Evolutionary conservation across 1,284 basidiomycete genomes (phyloP).

Genomic region (Leccinum angustisporum): DNA sequence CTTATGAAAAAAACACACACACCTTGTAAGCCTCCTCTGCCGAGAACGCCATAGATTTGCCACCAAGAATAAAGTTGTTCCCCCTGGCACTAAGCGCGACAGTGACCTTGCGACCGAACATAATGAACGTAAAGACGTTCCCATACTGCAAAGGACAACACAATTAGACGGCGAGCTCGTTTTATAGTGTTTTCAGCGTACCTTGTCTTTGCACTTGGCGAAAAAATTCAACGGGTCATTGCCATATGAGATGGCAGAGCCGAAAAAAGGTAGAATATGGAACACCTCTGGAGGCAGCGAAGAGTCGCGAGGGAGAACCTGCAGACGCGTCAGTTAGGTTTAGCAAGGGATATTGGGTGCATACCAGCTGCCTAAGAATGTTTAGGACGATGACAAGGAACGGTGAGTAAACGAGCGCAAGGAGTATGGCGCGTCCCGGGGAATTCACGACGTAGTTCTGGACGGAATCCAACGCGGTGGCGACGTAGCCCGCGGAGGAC

Average conservation of each 20-base stretch:
- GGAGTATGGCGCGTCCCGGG: constrained; percentile 24
- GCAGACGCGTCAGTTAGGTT: constrained; percentile 6
- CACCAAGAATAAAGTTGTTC: constrained; percentile 93
- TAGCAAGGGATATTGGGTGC: constrained; percentile 20
- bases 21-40: constrained; percentile 98
- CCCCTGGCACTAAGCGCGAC: constrained; percentile 92
- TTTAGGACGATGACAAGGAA: constrained; percentile 55
- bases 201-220: constrained; percentile 80
- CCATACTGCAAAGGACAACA: constrained; percentile 48
- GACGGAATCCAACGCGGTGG: constrained; percentile 16
- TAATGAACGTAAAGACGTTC: constrained; percentile 90
- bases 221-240: constrained; percentile 81
- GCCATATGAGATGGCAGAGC: constrained; percentile 75
- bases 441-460: constrained; percentile 25
- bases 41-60: constrained; percentile 88
- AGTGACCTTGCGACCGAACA: constrained; percentile 88
- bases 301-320: constrained; percentile 57
- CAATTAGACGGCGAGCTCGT: constrained; percentile 1
- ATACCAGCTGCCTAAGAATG: constrained; percentile 59
- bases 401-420: constrained; percentile 38
- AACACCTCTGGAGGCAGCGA: constrained; percentile 76
- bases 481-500: constrained; percentile 27
- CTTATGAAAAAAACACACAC: constrained; percentile 23
- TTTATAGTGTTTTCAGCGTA: constrained; percentile 41
- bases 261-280: constrained; percentile 75